These are phyloP conservation scores for Umbelopsis vinacea DNA, from an alignment of 192 early-diverging fungal species.

Conservation along the genomic window DNA sequence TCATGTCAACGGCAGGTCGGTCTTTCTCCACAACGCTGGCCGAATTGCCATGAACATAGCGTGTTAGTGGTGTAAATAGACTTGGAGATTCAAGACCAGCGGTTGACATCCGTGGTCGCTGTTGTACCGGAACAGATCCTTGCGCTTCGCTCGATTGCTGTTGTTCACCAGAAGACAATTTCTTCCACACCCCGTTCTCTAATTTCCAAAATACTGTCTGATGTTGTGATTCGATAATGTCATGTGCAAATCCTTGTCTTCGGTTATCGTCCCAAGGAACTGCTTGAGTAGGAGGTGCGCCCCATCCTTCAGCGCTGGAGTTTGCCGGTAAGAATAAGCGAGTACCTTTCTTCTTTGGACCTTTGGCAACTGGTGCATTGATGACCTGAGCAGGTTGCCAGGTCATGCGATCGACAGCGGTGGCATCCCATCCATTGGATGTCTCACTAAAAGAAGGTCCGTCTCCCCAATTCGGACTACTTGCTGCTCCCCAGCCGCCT, in stretches of 20 bases:
- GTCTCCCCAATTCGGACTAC: not conserved
- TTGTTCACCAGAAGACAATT: constrained; percentile 9
- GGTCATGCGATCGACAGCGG: constrained; percentile 2
- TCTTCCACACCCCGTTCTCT: constrained; percentile 30
- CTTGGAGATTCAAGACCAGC: not conserved
- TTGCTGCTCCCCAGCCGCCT: constrained; percentile 8
- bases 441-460: not conserved
- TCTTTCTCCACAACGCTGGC: not conserved
- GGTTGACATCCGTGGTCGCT: not conserved
- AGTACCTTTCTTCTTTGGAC: constrained; percentile 5
- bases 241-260: constrained; percentile 33
- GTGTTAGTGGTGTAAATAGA: not conserved
- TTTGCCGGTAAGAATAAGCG: constrained; percentile 2
- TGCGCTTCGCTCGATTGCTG: not conserved
- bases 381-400: constrained; percentile 16
- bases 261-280: constrained; percentile 33
- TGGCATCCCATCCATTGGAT: not conserved
- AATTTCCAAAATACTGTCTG: constrained; percentile 35
- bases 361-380: not conserved
- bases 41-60: not conserved
- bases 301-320: constrained; percentile 32
- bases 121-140: not conserved
- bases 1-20: too few species aligned
- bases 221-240: constrained; percentile 37
- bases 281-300: constrained; percentile 22